Evolutionary conservation across 441 rosid species (phyloP).

Genomic region (Dalechampia spathulata): DNA sequence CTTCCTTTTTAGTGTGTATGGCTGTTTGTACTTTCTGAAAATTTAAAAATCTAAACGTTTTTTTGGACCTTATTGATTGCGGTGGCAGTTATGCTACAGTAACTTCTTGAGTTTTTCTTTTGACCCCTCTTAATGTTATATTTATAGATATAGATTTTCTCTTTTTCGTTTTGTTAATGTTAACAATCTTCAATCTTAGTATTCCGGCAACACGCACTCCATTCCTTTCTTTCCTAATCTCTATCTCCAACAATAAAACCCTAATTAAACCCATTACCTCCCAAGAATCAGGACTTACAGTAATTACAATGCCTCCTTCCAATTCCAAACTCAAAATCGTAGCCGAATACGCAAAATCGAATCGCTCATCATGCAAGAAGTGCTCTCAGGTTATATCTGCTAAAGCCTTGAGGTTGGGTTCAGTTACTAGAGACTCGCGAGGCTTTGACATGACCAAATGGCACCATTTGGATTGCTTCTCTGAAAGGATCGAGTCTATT

Average conservation of each 20-base stretch:
- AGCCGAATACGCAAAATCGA: conserved; percentile 83
- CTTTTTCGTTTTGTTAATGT: neutral
- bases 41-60: too few relatives aligned
- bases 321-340: conserved; percentile 30
- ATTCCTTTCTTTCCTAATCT: neutral
- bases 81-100: too few relatives aligned
- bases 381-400: conserved; percentile 49
- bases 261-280: neutral
- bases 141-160: neutral
- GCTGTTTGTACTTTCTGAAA: too few relatives aligned
- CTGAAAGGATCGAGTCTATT: conserved; percentile 26
- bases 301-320: conserved; percentile 23
- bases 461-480: conserved; percentile 66
- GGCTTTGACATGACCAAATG: conserved; percentile 71
- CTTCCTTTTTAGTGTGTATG: too few relatives aligned
- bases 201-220: neutral
- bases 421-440: conserved; percentile 48
- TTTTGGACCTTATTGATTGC: too few relatives aligned
- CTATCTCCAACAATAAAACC: too few relatives aligned
- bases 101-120: too few relatives aligned
- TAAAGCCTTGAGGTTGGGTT: conserved; percentile 56
- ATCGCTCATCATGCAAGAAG: conserved; percentile 64
- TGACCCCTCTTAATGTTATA: too few relatives aligned
- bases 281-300: too few relatives aligned
- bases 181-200: neutral